Evolutionary conservation across 176 grass and related monocot genomes (phyloP).

Genomic region (Eleusine coracana): DNA sequence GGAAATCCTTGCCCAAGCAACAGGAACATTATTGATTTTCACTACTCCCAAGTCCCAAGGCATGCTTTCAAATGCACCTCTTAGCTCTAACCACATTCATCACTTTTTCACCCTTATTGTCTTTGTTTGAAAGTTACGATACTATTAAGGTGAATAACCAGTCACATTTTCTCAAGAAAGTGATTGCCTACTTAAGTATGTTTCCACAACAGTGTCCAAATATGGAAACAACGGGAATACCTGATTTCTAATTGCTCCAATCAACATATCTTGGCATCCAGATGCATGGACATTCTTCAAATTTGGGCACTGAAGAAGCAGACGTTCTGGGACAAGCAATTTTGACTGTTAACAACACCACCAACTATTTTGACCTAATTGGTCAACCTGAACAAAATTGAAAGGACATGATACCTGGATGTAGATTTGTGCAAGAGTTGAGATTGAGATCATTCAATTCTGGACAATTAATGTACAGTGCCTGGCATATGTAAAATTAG

Average conservation of each 20-base stretch:
- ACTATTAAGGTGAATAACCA: neutral
- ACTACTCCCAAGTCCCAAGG: neutral
- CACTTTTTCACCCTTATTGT: neutral
- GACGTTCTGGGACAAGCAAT: slow-evolving; percentile 63
- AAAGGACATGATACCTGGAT: slow-evolving; percentile 68
- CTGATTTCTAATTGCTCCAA: slow-evolving; percentile 95
- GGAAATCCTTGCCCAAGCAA: neutral
- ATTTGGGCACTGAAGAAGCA: slow-evolving; percentile 90
- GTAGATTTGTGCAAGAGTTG: slow-evolving; percentile 88
- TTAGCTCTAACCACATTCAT: neutral
- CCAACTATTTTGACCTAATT: slow-evolving; percentile 18
- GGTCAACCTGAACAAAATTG: slow-evolving; percentile 1
- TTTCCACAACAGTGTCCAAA: neutral
- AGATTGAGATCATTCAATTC: slow-evolving; percentile 94
- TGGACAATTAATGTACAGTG: slow-evolving; percentile 86
- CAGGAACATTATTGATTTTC: neutral
- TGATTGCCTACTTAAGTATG: neutral
- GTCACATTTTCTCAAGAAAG: neutral
- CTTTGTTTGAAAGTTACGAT: neutral
- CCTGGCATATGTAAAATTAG: slow-evolving; percentile 55
- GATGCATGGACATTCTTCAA: slow-evolving; percentile 87
- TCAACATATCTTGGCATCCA: slow-evolving; percentile 90
- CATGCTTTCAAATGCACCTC: neutral
- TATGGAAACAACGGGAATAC: slow-evolving; percentile 33
- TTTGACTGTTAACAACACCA: slow-evolving; percentile 7